A percentile compares a stretch with the other conserved stretches of the same genome.
Evolutionary conservation across 805 yeast species (phyloP).

Genomic region (Yarrowia deformans): DNA sequence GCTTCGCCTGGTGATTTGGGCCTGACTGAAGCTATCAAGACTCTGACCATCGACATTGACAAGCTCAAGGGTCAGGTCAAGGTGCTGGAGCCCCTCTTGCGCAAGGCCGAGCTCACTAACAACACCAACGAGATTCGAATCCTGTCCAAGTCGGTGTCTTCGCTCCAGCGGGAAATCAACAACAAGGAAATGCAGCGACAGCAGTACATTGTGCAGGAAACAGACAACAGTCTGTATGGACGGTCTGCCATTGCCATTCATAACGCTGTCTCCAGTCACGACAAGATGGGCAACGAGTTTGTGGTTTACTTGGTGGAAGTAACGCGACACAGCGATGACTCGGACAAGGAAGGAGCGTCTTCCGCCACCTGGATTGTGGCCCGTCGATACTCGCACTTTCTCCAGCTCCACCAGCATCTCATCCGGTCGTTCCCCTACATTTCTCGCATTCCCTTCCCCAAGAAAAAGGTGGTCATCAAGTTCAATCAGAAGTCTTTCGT

Average conservation of each 20-base stretch:
- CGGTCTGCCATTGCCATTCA: conserved; percentile 51
- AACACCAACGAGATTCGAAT: conserved; percentile 72
- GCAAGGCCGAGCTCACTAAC: conserved; percentile 86
- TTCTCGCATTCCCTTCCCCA: conserved; percentile 59
- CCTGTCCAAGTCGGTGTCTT: conserved; percentile 68
- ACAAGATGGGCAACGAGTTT: conserved; percentile 64
- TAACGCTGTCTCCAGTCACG: conserved; percentile 59
- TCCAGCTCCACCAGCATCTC: conserved; percentile 70
- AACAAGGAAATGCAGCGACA: conserved; percentile 76
- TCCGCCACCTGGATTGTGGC: conserved; percentile 91
- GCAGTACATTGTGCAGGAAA: conserved; percentile 82
- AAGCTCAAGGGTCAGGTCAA: conserved; percentile 66
- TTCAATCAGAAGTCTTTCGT: conserved; percentile 67
- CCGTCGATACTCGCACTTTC: conserved; percentile 84
- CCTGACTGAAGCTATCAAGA: conserved; percentile 69
- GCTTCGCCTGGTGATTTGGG: conserved; percentile 76
- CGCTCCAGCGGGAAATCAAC: conserved; percentile 75
- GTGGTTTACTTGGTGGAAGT: conserved; percentile 80
- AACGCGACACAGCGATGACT: conserved; percentile 56
- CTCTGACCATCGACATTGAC: conserved; percentile 64
- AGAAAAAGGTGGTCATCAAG: conserved; percentile 66
- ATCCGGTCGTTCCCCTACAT: conserved; percentile 61
- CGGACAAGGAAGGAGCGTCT: conserved; percentile 45
- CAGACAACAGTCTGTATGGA: conserved; percentile 76
- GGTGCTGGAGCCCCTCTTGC: conserved; percentile 69